Conservation (phyloP, 2,329 filamentous ascomycete genomes). For the Colletotrichum spinosum region DNA sequence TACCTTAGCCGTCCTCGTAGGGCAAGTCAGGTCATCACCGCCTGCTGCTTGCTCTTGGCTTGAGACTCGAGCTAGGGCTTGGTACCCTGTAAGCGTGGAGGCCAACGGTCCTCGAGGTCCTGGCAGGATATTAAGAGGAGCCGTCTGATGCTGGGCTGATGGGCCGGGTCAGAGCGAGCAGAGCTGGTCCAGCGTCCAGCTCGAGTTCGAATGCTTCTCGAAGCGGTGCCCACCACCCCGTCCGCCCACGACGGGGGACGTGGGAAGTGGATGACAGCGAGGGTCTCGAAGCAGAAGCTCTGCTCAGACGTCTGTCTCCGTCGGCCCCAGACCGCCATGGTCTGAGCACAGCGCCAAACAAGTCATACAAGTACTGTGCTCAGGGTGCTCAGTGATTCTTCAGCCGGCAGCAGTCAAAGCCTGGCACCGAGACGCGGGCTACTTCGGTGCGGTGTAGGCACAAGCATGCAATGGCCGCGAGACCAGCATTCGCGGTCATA, state of each 20-base stretch:
- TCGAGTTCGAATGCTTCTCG: slow-evolving; percentile 26
- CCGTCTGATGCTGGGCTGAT: slow-evolving; percentile 22
- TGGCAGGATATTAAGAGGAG: slow-evolving; percentile 10
- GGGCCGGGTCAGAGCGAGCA: slow-evolving; percentile 13
- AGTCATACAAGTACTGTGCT: too few species aligned
- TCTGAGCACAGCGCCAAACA: slow-evolving; percentile 5
- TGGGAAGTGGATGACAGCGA: slow-evolving; percentile 28
- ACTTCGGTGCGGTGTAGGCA: neutral
- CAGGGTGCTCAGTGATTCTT: too few species aligned
- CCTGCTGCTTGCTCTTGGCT: slow-evolving; percentile 11
- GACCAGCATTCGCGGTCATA: too few species aligned
- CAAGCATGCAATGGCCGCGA: too few species aligned
- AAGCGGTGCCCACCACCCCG: slow-evolving; percentile 18
- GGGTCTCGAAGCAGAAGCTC: slow-evolving; percentile 32
- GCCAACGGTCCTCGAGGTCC: slow-evolving; percentile 9
- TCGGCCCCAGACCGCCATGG: slow-evolving; percentile 28
- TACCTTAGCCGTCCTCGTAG: slow-evolving; percentile 26
- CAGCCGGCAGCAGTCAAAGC: neutral
- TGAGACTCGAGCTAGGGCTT: slow-evolving; percentile 2
- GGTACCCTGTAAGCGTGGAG: slow-evolving; percentile 8
- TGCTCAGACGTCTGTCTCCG: slow-evolving; percentile 25
- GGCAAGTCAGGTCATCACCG: slow-evolving; percentile 22
- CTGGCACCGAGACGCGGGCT: neutral
- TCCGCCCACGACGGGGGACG: slow-evolving; percentile 22
- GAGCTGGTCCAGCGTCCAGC: slow-evolving; percentile 13